Evolutionary conservation across 2,329 filamentous ascomycete genomes (phyloP).

Genomic region (Cordyceps cicadae): DNA sequence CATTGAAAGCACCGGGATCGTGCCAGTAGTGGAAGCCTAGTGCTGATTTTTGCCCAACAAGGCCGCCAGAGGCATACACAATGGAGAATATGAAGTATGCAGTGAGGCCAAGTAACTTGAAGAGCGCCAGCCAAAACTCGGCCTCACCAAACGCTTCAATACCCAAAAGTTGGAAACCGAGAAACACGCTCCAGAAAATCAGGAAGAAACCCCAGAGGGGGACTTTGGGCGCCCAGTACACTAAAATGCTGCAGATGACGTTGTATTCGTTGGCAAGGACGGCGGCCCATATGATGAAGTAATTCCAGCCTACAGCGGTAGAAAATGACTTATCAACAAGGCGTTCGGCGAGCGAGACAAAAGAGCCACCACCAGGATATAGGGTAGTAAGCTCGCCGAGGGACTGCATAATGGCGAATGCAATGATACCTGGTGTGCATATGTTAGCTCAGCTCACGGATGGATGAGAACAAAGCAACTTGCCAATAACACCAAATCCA

Average conservation of each 20-base stretch:
- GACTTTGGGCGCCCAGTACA: conserved; percentile 54
- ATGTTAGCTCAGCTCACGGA: conserved; percentile 14
- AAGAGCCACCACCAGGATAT: conserved; percentile 62
- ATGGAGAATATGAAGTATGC: conserved; percentile 70
- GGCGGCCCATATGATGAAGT: conserved; percentile 59
- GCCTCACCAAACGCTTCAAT: conserved; percentile 70
- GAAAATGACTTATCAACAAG: conserved; percentile 64
- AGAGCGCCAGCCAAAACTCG: conserved; percentile 69
- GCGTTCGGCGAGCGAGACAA: conserved; percentile 60
- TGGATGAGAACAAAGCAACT: conserved; percentile 1
- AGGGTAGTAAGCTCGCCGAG: conserved; percentile 67
- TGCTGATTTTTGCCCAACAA: conserved; percentile 46
- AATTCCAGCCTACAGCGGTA: conserved; percentile 63
- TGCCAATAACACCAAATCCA: conserved; percentile 61
- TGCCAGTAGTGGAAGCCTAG: conserved; percentile 67
- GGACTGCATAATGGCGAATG: conserved; percentile 61
- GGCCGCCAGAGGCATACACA: conserved; percentile 60
- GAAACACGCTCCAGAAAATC: conserved; percentile 66
- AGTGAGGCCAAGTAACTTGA: conserved; percentile 62
- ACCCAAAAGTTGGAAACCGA: conserved; percentile 60
- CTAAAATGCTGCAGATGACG: conserved; percentile 56
- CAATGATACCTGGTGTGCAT: conserved; percentile 42
- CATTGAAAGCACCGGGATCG: conserved; percentile 58
- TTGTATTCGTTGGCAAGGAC: conserved; percentile 66
- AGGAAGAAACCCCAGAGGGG: conserved; percentile 62